Percentiles rank a stretch among this genome's conserved stretches.
phyloP scores from a whole-genome alignment of 2,329 filamentous ascomycete genomes.

The Lojkania enalia region DNA sequence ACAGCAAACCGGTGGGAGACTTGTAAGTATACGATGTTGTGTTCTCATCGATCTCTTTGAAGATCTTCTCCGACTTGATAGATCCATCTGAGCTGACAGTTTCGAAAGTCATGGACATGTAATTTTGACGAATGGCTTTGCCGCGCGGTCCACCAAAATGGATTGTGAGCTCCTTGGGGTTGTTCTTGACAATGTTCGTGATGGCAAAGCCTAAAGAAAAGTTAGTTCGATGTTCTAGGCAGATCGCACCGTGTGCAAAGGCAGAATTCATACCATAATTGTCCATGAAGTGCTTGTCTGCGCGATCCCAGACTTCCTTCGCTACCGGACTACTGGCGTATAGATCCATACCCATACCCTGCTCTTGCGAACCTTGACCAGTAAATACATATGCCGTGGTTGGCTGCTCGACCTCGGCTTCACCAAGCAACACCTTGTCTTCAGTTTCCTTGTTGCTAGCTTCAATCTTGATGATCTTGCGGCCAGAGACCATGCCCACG shows the following conservation, averaged over 20 bases:
- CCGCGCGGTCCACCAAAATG: conserved; percentile 96
- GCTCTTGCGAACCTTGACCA: conserved; percentile 96
- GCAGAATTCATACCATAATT: conserved; percentile 81
- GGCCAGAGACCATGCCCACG: conserved; percentile 94
- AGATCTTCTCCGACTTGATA: conserved; percentile 98
- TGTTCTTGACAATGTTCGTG: conserved; percentile 98
- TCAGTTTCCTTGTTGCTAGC: conserved; percentile 93
- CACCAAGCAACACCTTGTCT: conserved; percentile 91
- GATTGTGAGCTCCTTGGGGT: conserved; percentile 97
- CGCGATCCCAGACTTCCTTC: conserved; percentile 88
- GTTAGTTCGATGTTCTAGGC: conserved; percentile 20
- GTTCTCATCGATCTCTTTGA: conserved; percentile 93
- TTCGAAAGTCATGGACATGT: conserved; percentile 99
- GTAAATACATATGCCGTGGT: conserved; percentile 98
- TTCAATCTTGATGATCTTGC: conserved; percentile 99
- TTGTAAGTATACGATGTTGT: conserved; percentile 97
- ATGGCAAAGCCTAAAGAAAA: conserved; percentile 78
- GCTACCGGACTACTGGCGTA: conserved; percentile 93
- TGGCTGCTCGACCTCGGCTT: conserved; percentile 97
- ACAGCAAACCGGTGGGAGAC: conserved; percentile 90
- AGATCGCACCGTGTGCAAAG: too few species aligned
- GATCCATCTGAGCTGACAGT: conserved; percentile 89
- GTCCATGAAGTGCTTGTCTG: conserved; percentile 96
- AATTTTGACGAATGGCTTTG: conserved; percentile 97
- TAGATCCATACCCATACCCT: conserved; percentile 99